Evolutionary conservation across 2,329 filamentous ascomycete species (phyloP).

Genomic region (Fusarium musae): DNA sequence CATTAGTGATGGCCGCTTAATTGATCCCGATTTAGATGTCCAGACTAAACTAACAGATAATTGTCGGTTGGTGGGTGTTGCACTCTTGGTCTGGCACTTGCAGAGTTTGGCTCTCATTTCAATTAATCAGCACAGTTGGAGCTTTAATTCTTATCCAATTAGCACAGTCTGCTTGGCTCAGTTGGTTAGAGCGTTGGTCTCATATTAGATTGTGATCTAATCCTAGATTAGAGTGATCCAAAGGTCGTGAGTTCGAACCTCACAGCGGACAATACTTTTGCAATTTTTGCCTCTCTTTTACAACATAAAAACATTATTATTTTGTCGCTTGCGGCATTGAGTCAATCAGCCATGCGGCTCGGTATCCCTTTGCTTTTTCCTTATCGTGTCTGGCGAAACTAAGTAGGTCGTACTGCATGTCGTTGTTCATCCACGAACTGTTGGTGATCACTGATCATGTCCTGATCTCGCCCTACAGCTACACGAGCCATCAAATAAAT

Average conservation of each 20-base stretch:
- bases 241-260: constrained; percentile 40
- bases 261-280: constrained; percentile 22
- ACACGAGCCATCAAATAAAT: not conserved
- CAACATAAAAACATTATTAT: accelerated
- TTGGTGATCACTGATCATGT: too few relatives aligned
- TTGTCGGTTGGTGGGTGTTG: not conserved
- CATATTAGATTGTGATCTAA: constrained; percentile 20
- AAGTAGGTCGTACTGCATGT: not conserved
- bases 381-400: accelerated
- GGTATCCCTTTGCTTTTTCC: accelerated
- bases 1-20: accelerated
- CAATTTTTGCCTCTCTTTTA: not conserved
- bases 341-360: too few relatives aligned
- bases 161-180: constrained; percentile 23
- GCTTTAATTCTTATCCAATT: accelerated
- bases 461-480: accelerated
- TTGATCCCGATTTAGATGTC: too few relatives aligned
- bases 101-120: accelerated
- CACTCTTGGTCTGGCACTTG: too few relatives aligned
- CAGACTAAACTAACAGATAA: not conserved
- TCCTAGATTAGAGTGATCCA: constrained; percentile 26
- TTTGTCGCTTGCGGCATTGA: not conserved
- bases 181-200: constrained; percentile 35
- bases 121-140: accelerated
- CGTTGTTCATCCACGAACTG: not conserved